Percentiles rank a stretch among this genome's conserved stretches.
Evolutionary conservation across 768 basidiomycete genomes (phyloP).

Genomic region (Hygrophorus russula): DNA sequence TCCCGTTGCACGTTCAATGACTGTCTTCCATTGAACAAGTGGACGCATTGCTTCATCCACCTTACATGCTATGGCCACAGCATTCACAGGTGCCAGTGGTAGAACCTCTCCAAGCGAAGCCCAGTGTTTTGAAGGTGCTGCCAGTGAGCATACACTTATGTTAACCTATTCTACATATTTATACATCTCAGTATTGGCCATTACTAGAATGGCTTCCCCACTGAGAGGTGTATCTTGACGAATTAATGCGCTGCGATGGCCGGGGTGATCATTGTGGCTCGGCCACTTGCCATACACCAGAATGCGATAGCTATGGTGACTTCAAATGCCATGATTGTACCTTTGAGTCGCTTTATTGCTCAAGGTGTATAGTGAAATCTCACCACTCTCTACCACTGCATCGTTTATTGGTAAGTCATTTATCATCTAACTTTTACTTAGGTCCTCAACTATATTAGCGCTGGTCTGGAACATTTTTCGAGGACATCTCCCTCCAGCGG

Average conservation of each 20-base stretch:
- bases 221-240: background rate
- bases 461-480: conserved; percentile 5
- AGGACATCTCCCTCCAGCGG: background rate
- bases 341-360: background rate
- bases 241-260: conserved; percentile 1
- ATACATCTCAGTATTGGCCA: background rate
- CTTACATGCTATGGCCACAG: background rate
- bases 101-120: no score
- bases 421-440: background rate
- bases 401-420: background rate
- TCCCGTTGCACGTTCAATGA: no score
- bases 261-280: background rate
- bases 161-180: no score
- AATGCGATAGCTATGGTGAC: background rate
- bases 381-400: conserved; percentile 1
- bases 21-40: background rate
- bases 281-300: background rate
- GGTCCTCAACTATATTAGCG: background rate
- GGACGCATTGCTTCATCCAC: background rate
- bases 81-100: no score
- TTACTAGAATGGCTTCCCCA: conserved; percentile 2
- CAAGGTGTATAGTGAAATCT: background rate
- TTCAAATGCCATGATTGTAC: background rate
- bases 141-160: no score
- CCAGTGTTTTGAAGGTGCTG: no score